phyloP scores from a whole-genome alignment of 1,139 yeast species.

The Sugiyamaella castrensis region DNA sequence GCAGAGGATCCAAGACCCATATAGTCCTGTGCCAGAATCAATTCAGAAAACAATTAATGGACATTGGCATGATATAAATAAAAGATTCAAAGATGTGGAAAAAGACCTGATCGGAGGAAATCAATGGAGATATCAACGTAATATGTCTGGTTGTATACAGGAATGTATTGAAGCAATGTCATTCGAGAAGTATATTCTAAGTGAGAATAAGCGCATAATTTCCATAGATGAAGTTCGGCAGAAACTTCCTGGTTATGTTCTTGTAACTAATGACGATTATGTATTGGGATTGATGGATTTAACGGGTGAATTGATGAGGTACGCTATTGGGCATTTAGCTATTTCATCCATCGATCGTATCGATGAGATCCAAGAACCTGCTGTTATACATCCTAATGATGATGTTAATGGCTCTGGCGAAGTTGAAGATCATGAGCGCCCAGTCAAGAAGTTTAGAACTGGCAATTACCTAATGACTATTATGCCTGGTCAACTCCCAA shows the following conservation, averaged over 20 bases:
- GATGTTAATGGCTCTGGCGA: not conserved
- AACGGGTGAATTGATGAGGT: slow-evolving; percentile 47
- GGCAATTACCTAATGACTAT: too few species aligned
- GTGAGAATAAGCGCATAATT: slow-evolving; percentile 14
- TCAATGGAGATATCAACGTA: slow-evolving; percentile 23
- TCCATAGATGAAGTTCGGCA: slow-evolving; percentile 16
- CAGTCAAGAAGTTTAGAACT: slow-evolving; percentile 3
- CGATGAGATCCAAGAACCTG: not conserved
- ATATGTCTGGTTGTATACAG: slow-evolving; percentile 32
- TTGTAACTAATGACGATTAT: slow-evolving; percentile 34
- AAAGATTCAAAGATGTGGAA: slow-evolving; percentile 18
- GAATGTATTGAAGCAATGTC: slow-evolving; percentile 45
- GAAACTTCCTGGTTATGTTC: slow-evolving; percentile 14
- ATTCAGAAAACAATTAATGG: slow-evolving; percentile 11
- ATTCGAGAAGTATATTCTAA: slow-evolving; percentile 36
- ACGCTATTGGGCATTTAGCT: slow-evolving; percentile 31
- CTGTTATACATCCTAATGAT: not conserved
- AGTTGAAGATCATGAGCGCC: not conserved
- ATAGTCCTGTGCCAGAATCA: not conserved
- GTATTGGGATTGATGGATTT: slow-evolving; percentile 44
- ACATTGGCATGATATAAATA: slow-evolving; percentile 10
- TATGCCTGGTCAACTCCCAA: not conserved
- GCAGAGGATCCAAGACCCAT: slow-evolving; percentile 5
- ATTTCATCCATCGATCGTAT: not conserved
- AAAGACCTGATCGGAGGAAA: slow-evolving; percentile 20